Evolutionary conservation across 139 green algal species (phyloP).

Genomic region (Chlorella sp.): DNA sequence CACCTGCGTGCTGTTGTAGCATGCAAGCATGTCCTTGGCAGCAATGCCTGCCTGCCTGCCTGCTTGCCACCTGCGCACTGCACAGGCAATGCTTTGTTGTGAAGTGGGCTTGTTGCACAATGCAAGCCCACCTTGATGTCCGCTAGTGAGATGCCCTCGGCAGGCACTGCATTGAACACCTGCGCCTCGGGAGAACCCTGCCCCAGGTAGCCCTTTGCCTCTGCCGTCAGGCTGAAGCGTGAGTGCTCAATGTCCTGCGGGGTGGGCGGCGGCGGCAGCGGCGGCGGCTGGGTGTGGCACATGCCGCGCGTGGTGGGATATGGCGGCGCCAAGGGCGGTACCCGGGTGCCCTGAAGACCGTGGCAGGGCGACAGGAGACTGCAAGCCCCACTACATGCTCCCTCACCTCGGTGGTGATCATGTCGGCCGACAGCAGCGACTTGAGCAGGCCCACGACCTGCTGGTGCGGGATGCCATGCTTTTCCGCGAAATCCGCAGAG

Average conservation of each 20-base stretch:
- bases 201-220: slow-evolving; percentile 75
- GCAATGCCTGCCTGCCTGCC: too few relatives aligned
- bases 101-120: too few relatives aligned
- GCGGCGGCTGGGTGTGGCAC: neutral
- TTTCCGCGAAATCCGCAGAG: slow-evolving; percentile 11
- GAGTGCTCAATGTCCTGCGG: slow-evolving; percentile 82
- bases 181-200: slow-evolving; percentile 86
- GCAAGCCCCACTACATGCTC: neutral
- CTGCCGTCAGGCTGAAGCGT: slow-evolving; percentile 77
- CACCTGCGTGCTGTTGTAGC: too few relatives aligned
- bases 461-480: slow-evolving; percentile 68
- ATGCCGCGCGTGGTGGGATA: neutral
- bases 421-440: slow-evolving; percentile 79
- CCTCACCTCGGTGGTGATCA: slow-evolving; percentile 80
- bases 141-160: slow-evolving; percentile 77
- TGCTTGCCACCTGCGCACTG: too few relatives aligned
- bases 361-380: neutral
- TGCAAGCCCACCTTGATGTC: slow-evolving; percentile 72
- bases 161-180: slow-evolving; percentile 79
- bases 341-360: too few relatives aligned
- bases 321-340: too few relatives aligned
- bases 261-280: neutral
- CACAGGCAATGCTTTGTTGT: neutral
- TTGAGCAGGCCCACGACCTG: slow-evolving; percentile 87
- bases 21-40: too few relatives aligned